Conservation (phyloP, 345 rosid species). For the Aquilaria malaccensis region DNA sequence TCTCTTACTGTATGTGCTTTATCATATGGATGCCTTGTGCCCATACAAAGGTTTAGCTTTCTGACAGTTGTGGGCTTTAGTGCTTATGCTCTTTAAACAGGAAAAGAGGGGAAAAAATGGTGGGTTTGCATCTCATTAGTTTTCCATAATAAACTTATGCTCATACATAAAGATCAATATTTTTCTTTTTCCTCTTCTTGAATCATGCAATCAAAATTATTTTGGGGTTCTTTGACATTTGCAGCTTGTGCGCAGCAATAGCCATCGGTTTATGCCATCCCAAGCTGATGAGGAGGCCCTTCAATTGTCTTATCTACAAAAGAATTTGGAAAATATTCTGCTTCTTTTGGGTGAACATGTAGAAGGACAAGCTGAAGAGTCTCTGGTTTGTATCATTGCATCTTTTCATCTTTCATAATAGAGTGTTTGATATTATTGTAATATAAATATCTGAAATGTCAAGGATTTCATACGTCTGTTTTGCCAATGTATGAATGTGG, state of each 20-base stretch:
- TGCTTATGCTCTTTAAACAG: too few species aligned
- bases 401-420: slow-evolving; percentile 1
- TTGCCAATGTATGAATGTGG: too few species aligned
- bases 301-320: slow-evolving; percentile 82
- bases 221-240: slow-evolving; percentile 8
- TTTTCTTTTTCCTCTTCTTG: background rate
- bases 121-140: background rate
- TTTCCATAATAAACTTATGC: background rate
- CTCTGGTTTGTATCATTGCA: slow-evolving; percentile 44
- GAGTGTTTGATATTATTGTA: too few species aligned
- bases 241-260: slow-evolving; percentile 94
- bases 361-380: slow-evolving; percentile 78
- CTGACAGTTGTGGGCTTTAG: too few species aligned
- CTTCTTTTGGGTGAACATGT: slow-evolving; percentile 77
- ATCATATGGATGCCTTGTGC: too few species aligned
- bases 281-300: slow-evolving; percentile 92
- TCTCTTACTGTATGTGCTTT: too few species aligned
- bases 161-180: slow-evolving; percentile 1
- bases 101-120: too few species aligned
- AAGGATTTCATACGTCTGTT: too few species aligned
- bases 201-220: slow-evolving; percentile 4
- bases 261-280: slow-evolving; percentile 87
- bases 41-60: too few species aligned
- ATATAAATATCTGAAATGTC: background rate
- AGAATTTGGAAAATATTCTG: slow-evolving; percentile 71